Evolutionary conservation across 495 filamentous ascomycete genomes (phyloP).

Genomic region (Staphylotrichum tortipilum): DNA sequence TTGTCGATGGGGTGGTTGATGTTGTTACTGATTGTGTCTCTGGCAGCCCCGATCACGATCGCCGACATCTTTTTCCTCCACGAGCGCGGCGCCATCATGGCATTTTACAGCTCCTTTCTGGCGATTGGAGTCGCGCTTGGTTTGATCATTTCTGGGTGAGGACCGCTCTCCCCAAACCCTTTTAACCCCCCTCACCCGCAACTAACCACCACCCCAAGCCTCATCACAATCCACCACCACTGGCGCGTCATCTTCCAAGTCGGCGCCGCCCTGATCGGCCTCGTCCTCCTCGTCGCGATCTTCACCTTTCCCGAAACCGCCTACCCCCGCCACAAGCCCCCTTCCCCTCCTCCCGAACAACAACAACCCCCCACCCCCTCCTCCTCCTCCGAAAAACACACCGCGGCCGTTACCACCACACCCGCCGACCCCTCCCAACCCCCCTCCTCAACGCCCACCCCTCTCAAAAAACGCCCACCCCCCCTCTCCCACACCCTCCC

Average conservation of each 20-base stretch:
- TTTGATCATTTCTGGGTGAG: slow-evolving; percentile 39
- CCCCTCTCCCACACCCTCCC: slow-evolving; percentile 31
- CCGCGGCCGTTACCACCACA: background rate
- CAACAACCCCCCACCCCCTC: background rate
- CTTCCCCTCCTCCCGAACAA: background rate
- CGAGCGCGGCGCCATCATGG: slow-evolving; percentile 44
- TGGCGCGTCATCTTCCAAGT: slow-evolving; percentile 48
- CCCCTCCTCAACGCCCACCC: background rate
- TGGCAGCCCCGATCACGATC: slow-evolving; percentile 40
- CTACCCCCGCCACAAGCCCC: slow-evolving; percentile 22
- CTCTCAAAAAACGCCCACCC: slow-evolving; percentile 12
- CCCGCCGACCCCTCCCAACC: background rate
- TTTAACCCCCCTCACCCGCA: background rate
- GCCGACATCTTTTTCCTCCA: slow-evolving; percentile 53
- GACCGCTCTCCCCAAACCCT: background rate
- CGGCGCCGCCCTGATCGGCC: slow-evolving; percentile 36
- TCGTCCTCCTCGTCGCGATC: slow-evolving; percentile 36
- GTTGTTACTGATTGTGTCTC: background rate
- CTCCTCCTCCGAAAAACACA: background rate
- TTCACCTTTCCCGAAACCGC: slow-evolving; percentile 49
- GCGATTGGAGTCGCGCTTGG: slow-evolving; percentile 38
- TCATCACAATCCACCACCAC: slow-evolving; percentile 40
- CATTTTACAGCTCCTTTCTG: slow-evolving; percentile 42
- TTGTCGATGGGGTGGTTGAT: too few species aligned
- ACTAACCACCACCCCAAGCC: slow-evolving; percentile 12